Conservation (phyloP, 2,329 filamentous ascomycete species). For the Drechslera avenae region DNA sequence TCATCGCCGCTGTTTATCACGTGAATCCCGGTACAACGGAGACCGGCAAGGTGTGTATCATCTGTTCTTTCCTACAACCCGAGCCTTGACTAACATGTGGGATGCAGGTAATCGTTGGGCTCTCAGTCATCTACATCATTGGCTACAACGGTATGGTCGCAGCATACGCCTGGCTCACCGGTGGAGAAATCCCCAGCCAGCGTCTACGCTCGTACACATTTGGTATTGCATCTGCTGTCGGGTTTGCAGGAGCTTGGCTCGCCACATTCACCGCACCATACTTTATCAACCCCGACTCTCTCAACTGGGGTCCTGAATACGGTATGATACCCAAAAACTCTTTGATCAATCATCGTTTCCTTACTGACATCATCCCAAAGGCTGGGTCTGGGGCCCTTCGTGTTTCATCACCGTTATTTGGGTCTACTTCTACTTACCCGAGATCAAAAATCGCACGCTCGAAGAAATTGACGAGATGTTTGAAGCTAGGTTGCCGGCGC, state of each 20-base stretch:
- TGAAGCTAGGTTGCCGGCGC: slow-evolving; percentile 34
- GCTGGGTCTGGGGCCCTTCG: slow-evolving; percentile 42
- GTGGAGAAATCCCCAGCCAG: slow-evolving; percentile 64
- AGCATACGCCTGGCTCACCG: slow-evolving; percentile 63
- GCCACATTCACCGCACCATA: slow-evolving; percentile 63
- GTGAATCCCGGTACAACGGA: slow-evolving; percentile 46
- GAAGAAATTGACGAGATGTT: slow-evolving; percentile 46
- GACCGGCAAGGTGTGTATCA: slow-evolving; percentile 48
- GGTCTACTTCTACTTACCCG: slow-evolving; percentile 41
- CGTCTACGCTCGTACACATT: slow-evolving; percentile 63
- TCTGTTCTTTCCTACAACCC: accelerated
- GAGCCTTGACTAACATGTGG: not conserved
- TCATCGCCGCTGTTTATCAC: slow-evolving; percentile 60
- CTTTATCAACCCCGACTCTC: slow-evolving; percentile 61
- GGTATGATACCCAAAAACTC: slow-evolving; percentile 18
- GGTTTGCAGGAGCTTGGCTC: slow-evolving; percentile 62
- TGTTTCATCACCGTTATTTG: slow-evolving; percentile 48
- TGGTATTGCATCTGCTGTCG: slow-evolving; percentile 58
- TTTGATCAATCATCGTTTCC: no score
- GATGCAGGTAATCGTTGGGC: slow-evolving; percentile 54
- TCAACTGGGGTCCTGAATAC: slow-evolving; percentile 65
- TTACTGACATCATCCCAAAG: slow-evolving; percentile 13
- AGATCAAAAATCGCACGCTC: slow-evolving; percentile 49
- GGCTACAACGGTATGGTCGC: slow-evolving; percentile 61
- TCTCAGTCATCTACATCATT: slow-evolving; percentile 61